These are phyloP conservation scores for Marvania coccoides DNA, from an alignment of 139 green algal species.

Conservation along the genomic window DNA sequence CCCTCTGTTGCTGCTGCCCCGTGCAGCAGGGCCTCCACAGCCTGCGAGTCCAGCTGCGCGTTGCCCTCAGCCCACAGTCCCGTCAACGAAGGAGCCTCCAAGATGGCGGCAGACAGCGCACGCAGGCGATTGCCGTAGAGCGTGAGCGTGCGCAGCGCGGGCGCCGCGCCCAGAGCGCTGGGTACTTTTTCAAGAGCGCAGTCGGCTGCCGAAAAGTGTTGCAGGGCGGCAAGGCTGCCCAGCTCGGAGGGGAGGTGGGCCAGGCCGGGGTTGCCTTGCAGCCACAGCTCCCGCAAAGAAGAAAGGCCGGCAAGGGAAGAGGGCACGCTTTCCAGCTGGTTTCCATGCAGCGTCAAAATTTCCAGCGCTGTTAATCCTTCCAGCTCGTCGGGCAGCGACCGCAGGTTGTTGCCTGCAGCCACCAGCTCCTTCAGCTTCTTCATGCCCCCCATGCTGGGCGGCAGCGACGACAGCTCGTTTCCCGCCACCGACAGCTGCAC, in stretches of 20 bases:
- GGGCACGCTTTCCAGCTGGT: conserved; percentile 38
- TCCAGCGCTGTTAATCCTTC: conserved; percentile 30
- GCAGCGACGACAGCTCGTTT: conserved; percentile 38
- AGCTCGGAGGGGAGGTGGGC: conserved; percentile 32
- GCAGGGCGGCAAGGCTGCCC: conserved; percentile 18
- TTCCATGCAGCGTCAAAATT: conserved; percentile 48
- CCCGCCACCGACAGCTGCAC: conserved; percentile 45
- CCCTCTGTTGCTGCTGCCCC: background rate
- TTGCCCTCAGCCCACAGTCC: conserved; percentile 75
- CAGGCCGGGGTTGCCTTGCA: conserved; percentile 58
- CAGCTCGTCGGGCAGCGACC: conserved; percentile 39
- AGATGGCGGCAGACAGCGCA: conserved; percentile 9
- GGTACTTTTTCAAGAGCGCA: conserved; percentile 30
- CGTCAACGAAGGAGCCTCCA: conserved; percentile 10
- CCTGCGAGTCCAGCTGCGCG: conserved; percentile 32
- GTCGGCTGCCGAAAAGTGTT: conserved; percentile 41
- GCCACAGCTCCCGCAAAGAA: conserved; percentile 38
- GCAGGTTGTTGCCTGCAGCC: conserved; percentile 51
- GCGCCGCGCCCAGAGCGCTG: background rate
- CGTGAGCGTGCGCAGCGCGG: conserved; percentile 17
- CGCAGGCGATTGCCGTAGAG: conserved; percentile 42
- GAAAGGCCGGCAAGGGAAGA: conserved; percentile 19
- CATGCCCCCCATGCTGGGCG: conserved; percentile 26
- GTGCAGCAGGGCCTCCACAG: conserved; percentile 26
- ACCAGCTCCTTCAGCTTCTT: conserved; percentile 33